Conservation (phyloP, 768 basidiomycete genomes). For the Leccinum obscurum region DNA sequence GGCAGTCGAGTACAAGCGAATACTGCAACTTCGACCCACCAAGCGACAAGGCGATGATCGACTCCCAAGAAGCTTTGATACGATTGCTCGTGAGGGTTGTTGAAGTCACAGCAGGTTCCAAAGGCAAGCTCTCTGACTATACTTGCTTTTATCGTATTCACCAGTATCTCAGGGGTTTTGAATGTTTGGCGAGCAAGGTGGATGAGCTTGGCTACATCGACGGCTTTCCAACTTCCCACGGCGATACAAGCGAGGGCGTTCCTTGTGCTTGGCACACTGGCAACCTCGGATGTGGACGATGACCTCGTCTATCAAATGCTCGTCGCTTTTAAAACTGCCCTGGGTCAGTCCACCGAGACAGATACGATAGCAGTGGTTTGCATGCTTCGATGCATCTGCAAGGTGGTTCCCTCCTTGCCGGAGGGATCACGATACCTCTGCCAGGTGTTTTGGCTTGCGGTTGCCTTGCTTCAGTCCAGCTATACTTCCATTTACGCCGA, state of each 20-base stretch:
- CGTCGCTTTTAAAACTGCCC: slow-evolving; percentile 76
- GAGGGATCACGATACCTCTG: slow-evolving; percentile 70
- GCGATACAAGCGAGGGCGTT: slow-evolving; percentile 89
- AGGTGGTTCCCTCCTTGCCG: slow-evolving; percentile 69
- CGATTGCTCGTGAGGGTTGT: slow-evolving; percentile 63
- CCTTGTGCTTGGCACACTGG: slow-evolving; percentile 78
- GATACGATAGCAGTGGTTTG: slow-evolving; percentile 75
- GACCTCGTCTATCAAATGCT: slow-evolving; percentile 93
- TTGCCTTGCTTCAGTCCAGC: slow-evolving; percentile 78
- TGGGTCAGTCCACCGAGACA: slow-evolving; percentile 64
- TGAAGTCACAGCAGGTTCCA: slow-evolving; percentile 62
- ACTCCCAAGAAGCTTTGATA: slow-evolving; percentile 65
- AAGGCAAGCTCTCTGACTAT: slow-evolving; percentile 48
- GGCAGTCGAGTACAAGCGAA: slow-evolving; percentile 66
- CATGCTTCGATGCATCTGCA: slow-evolving; percentile 86
- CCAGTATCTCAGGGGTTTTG: slow-evolving; percentile 52
- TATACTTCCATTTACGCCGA: slow-evolving; percentile 69
- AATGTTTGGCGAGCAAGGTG: slow-evolving; percentile 93
- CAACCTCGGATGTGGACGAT: slow-evolving; percentile 84
- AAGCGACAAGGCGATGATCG: slow-evolving; percentile 56
- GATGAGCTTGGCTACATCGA: slow-evolving; percentile 87
- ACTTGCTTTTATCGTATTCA: slow-evolving; percentile 7
- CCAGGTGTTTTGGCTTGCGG: slow-evolving; percentile 85
- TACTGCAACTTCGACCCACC: slow-evolving; percentile 56
- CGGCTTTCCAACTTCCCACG: slow-evolving; percentile 87